These are phyloP conservation scores for Pharnaceum exiguum DNA, from an alignment of 148 eudicot species.

Conservation along the genomic window DNA sequence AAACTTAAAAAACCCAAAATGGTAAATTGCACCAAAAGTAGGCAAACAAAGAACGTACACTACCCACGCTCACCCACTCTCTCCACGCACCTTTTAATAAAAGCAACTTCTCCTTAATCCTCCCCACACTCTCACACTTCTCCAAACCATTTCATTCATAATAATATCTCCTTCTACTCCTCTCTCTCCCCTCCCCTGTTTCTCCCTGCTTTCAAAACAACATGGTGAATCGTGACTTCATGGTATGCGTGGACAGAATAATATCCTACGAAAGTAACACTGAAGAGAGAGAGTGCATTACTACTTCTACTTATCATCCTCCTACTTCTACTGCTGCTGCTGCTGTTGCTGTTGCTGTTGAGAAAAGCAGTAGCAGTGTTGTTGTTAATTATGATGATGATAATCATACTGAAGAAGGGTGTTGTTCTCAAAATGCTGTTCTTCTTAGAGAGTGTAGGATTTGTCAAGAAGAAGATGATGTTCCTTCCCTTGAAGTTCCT, in stretches of 20 bases:
- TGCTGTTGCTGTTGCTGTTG: not conserved
- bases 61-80: slow-evolving; percentile 31
- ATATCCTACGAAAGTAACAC: slow-evolving; percentile 25
- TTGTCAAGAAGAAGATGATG: slow-evolving; percentile 79
- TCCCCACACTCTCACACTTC: too few species aligned
- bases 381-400: not conserved
- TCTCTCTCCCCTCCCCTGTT: slow-evolving; percentile 4
- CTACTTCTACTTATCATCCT: not conserved
- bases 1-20: too few species aligned
- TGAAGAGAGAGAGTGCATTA: slow-evolving; percentile 12
- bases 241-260: slow-evolving; percentile 63
- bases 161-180: too few species aligned
- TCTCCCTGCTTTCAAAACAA: not conserved
- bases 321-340: not conserved
- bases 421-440: slow-evolving; percentile 20
- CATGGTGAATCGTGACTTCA: slow-evolving; percentile 63
- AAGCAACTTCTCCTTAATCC: slow-evolving; percentile 6
- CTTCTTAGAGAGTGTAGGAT: slow-evolving; percentile 81
- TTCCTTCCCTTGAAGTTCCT: slow-evolving; percentile 61
- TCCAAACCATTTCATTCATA: not conserved
- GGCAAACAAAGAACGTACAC: too few species aligned
- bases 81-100: slow-evolving; percentile 18
- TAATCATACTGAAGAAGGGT: slow-evolving; percentile 18
- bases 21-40: too few species aligned
- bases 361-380: not conserved